Evolutionary conservation across 1,139 yeast genomes (phyloP).

Genomic region (Barnettozyma hawaiiensis): DNA sequence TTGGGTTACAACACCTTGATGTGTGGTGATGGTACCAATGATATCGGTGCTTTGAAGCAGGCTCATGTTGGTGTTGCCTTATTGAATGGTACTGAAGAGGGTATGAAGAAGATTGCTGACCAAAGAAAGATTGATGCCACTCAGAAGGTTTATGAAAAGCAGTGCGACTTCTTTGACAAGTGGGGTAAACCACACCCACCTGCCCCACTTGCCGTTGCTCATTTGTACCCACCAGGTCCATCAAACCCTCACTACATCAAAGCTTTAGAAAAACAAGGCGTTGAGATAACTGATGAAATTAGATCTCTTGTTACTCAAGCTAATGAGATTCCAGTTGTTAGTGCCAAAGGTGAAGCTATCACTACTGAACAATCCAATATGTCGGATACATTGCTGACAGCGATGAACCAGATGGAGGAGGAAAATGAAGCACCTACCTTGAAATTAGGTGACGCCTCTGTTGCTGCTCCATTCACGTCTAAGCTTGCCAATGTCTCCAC

Average conservation of each 20-base stretch:
- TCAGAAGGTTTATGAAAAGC: slow-evolving; percentile 75
- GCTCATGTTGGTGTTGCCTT: slow-evolving; percentile 98
- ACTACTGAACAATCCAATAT: slow-evolving; percentile 39
- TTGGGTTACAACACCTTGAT: slow-evolving; percentile 90
- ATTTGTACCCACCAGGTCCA: slow-evolving; percentile 94
- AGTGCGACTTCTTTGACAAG: slow-evolving; percentile 64
- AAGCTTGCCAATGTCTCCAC: slow-evolving; percentile 89
- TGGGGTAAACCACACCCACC: slow-evolving; percentile 86
- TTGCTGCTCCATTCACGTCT: slow-evolving; percentile 98
- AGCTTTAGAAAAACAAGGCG: slow-evolving; percentile 82
- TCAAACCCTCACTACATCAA: slow-evolving; percentile 79
- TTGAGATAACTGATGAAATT: slow-evolving; percentile 64
- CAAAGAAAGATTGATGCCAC: slow-evolving; percentile 62
- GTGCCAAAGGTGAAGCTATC: slow-evolving; percentile 26
- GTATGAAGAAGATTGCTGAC: slow-evolving; percentile 85
- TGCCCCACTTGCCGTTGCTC: slow-evolving; percentile 84
- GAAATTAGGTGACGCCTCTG: slow-evolving; percentile 97
- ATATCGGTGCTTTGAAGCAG: slow-evolving; percentile 98
- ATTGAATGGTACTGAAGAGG: slow-evolving; percentile 93
- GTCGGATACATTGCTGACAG: slow-evolving; percentile 69
- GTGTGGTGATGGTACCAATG: slow-evolving; percentile 99
- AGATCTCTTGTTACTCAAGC: slow-evolving; percentile 47
- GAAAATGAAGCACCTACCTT: slow-evolving; percentile 87
- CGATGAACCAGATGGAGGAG: slow-evolving; percentile 64
- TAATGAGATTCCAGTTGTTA: slow-evolving; percentile 31